Evolutionary conservation across 306 rosid genomes (phyloP).

Genomic region (Mucuna pruriens): DNA sequence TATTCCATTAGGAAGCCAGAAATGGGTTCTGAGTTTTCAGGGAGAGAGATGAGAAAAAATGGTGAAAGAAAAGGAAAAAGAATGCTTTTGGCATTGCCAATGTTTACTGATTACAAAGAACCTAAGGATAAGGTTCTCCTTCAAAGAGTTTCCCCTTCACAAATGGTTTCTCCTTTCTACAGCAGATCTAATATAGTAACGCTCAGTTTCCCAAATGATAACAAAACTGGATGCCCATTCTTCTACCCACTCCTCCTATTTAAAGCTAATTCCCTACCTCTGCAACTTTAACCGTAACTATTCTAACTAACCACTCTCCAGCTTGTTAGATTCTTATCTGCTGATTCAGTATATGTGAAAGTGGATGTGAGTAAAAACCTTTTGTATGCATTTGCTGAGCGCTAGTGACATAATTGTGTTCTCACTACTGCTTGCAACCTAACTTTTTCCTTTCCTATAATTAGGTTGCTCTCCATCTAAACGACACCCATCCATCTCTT

Average conservation of each 20-base stretch:
- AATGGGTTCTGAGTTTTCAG: not conserved
- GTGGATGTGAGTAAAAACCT: slow-evolving; percentile 8
- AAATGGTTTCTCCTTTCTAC: not conserved
- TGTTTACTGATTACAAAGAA: not conserved
- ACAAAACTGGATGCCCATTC: not conserved
- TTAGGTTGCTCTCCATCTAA: slow-evolving; percentile 78
- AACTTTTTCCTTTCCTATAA: slow-evolving; percentile 29
- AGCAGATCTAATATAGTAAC: not conserved
- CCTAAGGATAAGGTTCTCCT: not conserved
- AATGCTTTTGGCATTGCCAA: not conserved
- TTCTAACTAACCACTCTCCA: not conserved
- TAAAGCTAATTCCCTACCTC: not conserved
- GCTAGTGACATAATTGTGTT: slow-evolving; percentile 27
- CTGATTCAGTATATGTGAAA: slow-evolving; percentile 28
- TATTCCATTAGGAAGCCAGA: not conserved
- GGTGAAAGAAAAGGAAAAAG: not conserved
- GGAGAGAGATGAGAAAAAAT: not conserved
- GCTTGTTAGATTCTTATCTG: not conserved
- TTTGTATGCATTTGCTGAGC: slow-evolving; percentile 21
- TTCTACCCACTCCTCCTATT: not conserved
- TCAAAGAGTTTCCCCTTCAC: not conserved
- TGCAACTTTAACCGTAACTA: not conserved
- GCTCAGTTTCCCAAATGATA: not conserved
- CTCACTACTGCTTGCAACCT: slow-evolving; percentile 29
- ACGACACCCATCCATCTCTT: slow-evolving; percentile 81